Base-by-base conservation (phyloP, 768 basidiomycete genomes). In the Boletus vinaceobasis region DNA sequence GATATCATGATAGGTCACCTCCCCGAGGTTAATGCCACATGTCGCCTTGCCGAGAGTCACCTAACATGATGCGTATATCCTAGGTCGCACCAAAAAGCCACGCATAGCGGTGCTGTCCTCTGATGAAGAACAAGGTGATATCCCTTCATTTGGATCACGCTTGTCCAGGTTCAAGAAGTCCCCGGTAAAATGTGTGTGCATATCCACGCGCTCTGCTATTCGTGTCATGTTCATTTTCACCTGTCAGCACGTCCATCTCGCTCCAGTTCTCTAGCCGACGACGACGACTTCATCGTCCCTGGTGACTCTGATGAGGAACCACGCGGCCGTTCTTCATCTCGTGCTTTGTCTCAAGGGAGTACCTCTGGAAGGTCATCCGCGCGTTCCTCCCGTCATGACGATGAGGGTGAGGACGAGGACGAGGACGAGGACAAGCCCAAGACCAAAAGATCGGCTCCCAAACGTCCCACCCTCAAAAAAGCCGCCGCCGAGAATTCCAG, bases 201-300 rank as follows among this genome's bases (percentile, higher is more conserved):
- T 53, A 3, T 38, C 6, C 17, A 27, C 8, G 29, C 37, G 15
- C 36, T 45, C 33, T 37, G 29, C 13, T 48, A 9, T 52, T 39
- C 21, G 27, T 44, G 32, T 33, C 58, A 36, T 46, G 1, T 43
- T 68, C n/a, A 61, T 46, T 46, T 44, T 35, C 6, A n/a, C 38
- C 8, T 31, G 19, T 50, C 39, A 84, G 80, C 67, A 43, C 73
- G 69, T 21, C 79, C 75, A 60, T 65, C 76, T 2, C 74, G 68
- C 48, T 56, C 68, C 11, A 63, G 62, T 48, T 70, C 74, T 57
- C 75, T 63, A 32, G 82, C 79, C 47, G 86, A 89, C 57, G 85
- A 90, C 47, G 86, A 79, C 59, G 82, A 89, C 55, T 91, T 92
- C 63, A 79, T 90, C 61, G 85, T 79, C 37, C 80, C 85, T 19